Conservation (phyloP, 495 filamentous ascomycete species). For the Polyplosphaeria fusca region DNA sequence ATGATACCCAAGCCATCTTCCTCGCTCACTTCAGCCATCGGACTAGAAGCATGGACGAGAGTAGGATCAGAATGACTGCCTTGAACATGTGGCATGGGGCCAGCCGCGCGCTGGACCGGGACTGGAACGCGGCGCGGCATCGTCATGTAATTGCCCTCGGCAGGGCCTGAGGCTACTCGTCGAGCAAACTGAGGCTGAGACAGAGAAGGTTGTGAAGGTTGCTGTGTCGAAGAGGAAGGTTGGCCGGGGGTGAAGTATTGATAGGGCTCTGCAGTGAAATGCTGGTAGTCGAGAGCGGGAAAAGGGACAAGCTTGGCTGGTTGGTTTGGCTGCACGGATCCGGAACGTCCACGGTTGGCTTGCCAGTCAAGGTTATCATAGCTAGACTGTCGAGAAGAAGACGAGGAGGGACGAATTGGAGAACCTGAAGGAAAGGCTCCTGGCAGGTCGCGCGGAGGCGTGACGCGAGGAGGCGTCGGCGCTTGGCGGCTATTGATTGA, state of each 20-base stretch:
- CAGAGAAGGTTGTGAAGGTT: constrained; percentile 6
- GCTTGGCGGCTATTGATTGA: constrained; percentile 34
- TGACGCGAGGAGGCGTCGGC: constrained; percentile 29
- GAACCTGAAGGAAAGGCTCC: constrained; percentile 29
- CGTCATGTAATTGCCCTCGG: constrained; percentile 15
- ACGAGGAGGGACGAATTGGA: constrained; percentile 35
- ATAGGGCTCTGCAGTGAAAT: constrained; percentile 25
- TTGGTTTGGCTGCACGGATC: constrained; percentile 31
- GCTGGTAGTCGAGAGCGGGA: constrained; percentile 28
- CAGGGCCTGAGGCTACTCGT: constrained; percentile 10
- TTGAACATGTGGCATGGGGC: constrained; percentile 19
- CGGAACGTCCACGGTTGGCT: constrained; percentile 2
- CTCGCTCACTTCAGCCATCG: constrained; percentile 28
- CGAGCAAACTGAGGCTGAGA: constrained; percentile 22
- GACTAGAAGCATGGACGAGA: constrained; percentile 9
- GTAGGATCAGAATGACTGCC: constrained; percentile 35
- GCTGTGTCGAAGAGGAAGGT: background rate
- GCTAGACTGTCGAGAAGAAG: constrained; percentile 32
- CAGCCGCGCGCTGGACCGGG: constrained; percentile 26
- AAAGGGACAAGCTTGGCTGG: constrained; percentile 27
- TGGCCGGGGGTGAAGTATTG: constrained; percentile 18
- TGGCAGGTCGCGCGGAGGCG: constrained; percentile 27
- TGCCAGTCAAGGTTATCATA: constrained; percentile 31
- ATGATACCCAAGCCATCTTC: constrained; percentile 31
- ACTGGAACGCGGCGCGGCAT: constrained; percentile 33